Conservation (phyloP, 208 protist species). For the Crithidia mellificae region DNA sequence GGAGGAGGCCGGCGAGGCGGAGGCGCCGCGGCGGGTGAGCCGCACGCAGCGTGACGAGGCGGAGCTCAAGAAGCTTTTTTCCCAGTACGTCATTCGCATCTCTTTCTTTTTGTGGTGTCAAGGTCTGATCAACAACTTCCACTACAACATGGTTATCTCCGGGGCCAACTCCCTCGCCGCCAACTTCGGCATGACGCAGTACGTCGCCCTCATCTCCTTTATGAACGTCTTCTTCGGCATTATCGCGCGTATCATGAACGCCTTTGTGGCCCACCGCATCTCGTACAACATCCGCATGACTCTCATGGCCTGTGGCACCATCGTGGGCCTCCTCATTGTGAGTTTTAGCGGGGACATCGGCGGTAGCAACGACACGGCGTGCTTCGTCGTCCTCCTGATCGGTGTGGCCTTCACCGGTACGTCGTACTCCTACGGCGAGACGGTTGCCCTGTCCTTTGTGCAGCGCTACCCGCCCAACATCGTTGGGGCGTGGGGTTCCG, state of each 20-base stretch:
- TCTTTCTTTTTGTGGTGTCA: conserved; percentile 58
- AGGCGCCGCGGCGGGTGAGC: conserved; percentile 5
- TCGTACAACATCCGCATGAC: conserved; percentile 80
- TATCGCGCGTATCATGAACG: conserved; percentile 70
- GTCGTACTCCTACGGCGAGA: conserved; percentile 78
- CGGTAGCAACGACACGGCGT: conserved; percentile 41
- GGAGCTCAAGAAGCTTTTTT: conserved; percentile 33
- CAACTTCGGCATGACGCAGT: conserved; percentile 62
- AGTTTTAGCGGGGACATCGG: conserved; percentile 61
- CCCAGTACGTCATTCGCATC: conserved; percentile 30
- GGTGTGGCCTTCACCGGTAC: conserved; percentile 70
- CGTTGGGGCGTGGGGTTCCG: conserved; percentile 86
- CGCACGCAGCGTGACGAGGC: conserved; percentile 28
- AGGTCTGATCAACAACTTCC: conserved; percentile 92
- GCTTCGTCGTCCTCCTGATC: conserved; percentile 71
- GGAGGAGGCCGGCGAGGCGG: no score
- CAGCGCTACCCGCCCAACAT: conserved; percentile 76
- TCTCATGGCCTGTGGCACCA: conserved; percentile 40
- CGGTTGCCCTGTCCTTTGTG: conserved; percentile 72
- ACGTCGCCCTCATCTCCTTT: conserved; percentile 71
- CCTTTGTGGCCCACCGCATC: conserved; percentile 67
- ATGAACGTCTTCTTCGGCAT: conserved; percentile 88
- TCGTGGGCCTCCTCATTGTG: conserved; percentile 82
- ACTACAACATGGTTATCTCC: conserved; percentile 83
- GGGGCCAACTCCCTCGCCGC: conserved; percentile 51